Conservation (phyloP, 164 flowering plant genomes). For the Vitis labrusca region DNA sequence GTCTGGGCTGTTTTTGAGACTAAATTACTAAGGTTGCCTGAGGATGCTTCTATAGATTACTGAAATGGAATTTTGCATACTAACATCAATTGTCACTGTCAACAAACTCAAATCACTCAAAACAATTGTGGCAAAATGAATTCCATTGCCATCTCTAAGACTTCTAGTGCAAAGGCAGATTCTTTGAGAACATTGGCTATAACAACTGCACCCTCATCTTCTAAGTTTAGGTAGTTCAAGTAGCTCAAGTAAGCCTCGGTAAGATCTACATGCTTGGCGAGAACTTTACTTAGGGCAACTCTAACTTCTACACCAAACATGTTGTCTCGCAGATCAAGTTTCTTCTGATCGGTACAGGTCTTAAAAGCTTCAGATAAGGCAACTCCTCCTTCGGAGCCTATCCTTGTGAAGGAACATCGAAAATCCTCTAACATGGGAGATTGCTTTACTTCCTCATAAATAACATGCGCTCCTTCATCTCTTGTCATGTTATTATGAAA, state of each 20-base stretch:
- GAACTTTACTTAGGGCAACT: conserved; percentile 55
- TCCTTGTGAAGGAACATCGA: conserved; percentile 90
- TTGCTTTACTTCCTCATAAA: conserved; percentile 65
- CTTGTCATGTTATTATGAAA: conserved; percentile 96
- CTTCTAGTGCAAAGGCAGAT: conserved; percentile 54
- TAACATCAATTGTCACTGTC: no score
- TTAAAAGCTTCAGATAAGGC: conserved; percentile 68
- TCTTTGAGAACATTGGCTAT: conserved; percentile 57
- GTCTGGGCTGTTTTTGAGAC: no score
- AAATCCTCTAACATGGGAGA: conserved; percentile 83
- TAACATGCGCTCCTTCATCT: conserved; percentile 84
- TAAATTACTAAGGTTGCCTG: no score
- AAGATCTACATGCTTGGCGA: conserved; percentile 37
- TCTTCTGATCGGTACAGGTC: conserved; percentile 52
- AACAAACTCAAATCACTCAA: no score
- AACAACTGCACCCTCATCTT: conserved; percentile 70
- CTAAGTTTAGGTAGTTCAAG: conserved; percentile 81
- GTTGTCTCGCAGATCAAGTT: conserved; percentile 83
- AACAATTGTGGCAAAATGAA: no score
- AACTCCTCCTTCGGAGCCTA: conserved; percentile 78
- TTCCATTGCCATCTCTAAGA: conserved; percentile 81
- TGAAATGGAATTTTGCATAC: no score
- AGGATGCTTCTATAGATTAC: no score
- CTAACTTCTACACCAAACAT: conserved; percentile 85
- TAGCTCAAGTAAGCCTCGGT: conserved; percentile 67